Evolutionary conservation across 2,329 filamentous ascomycete genomes (phyloP).

Genomic region (Diaporthe capsici): DNA sequence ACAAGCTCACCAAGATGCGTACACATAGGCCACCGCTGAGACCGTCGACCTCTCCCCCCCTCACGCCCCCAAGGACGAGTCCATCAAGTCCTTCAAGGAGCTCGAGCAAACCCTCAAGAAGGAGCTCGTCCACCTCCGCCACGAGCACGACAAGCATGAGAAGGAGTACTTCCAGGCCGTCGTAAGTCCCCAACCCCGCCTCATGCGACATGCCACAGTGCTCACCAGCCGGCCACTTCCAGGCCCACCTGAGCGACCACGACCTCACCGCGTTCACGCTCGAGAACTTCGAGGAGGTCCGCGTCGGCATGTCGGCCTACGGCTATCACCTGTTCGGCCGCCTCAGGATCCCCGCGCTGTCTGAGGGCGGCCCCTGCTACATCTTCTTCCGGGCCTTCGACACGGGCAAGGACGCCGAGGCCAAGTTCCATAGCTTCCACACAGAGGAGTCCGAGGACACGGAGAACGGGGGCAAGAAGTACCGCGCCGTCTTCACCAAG

Average conservation of each 20-base stretch:
- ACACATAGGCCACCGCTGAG: constrained; percentile 63
- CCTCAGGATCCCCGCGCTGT: constrained; percentile 60
- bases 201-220: constrained; percentile 16
- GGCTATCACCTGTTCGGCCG: constrained; percentile 65
- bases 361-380: constrained; percentile 55
- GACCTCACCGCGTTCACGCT: constrained; percentile 55
- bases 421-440: constrained; percentile 62
- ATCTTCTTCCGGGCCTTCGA: constrained; percentile 65
- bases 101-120: constrained; percentile 67
- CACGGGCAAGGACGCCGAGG: constrained; percentile 54
- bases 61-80: constrained; percentile 65
- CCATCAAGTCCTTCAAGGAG: constrained; percentile 63
- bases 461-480: constrained; percentile 58
- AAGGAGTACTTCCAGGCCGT: constrained; percentile 68
- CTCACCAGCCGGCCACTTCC: neutral
- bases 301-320: constrained; percentile 62
- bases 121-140: constrained; percentile 63
- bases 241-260: constrained; percentile 53
- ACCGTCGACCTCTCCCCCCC: constrained; percentile 64
- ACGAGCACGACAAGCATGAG: constrained; percentile 65
- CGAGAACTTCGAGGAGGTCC: constrained; percentile 59
- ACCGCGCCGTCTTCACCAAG: constrained; percentile 61
- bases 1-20: constrained; percentile 19
- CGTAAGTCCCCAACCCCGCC: constrained; percentile 45
- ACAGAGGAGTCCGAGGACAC: constrained; percentile 60